A percentile compares a stretch with the other conserved stretches of the same genome.
These are phyloP conservation scores for Sugiyamaella novakii DNA, from an alignment of 1,139 yeast genomes.

Conservation along the genomic window DNA sequence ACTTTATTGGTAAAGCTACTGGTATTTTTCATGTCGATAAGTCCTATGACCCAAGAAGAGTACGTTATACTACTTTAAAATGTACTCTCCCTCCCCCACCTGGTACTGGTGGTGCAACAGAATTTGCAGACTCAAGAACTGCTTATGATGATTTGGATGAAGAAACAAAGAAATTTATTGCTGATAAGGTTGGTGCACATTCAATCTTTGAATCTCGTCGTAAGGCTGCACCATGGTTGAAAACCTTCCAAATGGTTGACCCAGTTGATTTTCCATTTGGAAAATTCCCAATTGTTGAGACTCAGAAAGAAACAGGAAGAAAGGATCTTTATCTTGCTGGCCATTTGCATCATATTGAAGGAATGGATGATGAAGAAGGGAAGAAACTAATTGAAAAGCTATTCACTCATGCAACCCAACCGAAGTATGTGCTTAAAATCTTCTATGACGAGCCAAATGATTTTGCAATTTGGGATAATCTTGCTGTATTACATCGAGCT, in stretches of 20 bases:
- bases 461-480: constrained; percentile 20
- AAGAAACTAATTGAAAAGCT: constrained; percentile 12
- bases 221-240: constrained; percentile 19
- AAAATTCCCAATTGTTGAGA: constrained; percentile 16
- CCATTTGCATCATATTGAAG: constrained; percentile 21
- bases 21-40: constrained; percentile 22
- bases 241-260: constrained; percentile 20
- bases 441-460: constrained; percentile 16
- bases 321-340: constrained; percentile 21
- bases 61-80: constrained; percentile 19
- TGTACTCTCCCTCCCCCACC: constrained; percentile 13
- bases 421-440: constrained; percentile 16
- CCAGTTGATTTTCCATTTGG: constrained; percentile 18
- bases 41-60: constrained; percentile 19
- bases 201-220: constrained; percentile 20
- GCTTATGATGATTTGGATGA: constrained; percentile 22
- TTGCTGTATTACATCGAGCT: constrained; percentile 20
- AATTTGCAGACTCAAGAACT: constrained; percentile 20
- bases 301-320: constrained; percentile 17
- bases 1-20: constrained; percentile 21
- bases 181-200: constrained; percentile 16
- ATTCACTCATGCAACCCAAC: constrained; percentile 18
- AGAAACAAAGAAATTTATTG: constrained; percentile 15
- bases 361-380: constrained; percentile 19
- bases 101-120: constrained; percentile 21